Percentiles rank a stretch among this genome's conserved stretches.
Evolutionary conservation across 1,284 basidiomycete species (phyloP).

Genomic region (Ganoderma lucidum): DNA sequence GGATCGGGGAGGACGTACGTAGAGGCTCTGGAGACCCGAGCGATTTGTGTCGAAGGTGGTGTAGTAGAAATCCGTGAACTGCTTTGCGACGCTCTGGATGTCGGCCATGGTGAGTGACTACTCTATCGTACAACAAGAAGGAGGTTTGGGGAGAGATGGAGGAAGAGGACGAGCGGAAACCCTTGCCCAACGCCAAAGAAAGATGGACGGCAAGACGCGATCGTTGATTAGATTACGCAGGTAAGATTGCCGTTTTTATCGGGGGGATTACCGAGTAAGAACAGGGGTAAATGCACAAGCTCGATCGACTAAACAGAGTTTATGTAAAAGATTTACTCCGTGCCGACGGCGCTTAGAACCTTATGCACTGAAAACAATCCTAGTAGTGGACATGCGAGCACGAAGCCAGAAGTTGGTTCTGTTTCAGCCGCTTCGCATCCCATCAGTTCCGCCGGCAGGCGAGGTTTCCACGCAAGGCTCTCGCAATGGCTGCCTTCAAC

Average conservation of each 20-base stretch:
- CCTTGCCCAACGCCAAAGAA: constrained; percentile 23
- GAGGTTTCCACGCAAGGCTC: constrained; percentile 21
- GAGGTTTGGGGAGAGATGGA: constrained; percentile 23
- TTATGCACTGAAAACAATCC: background rate
- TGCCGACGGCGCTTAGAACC: background rate
- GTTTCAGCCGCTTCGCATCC: constrained; percentile 14
- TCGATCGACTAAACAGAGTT: constrained; percentile 2
- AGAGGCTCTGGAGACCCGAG: constrained; percentile 62
- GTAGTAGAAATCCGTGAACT: constrained; percentile 85
- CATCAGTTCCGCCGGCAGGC: constrained; percentile 23
- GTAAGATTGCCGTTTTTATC: constrained; percentile 17
- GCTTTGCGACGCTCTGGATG: constrained; percentile 66
- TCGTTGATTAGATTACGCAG: constrained; percentile 32
- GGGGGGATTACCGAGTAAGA: constrained; percentile 24
- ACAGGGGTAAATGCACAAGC: constrained; percentile 1
- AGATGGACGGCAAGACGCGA: constrained; percentile 21
- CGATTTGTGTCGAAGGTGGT: constrained; percentile 73
- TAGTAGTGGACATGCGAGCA: background rate
- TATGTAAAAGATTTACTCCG: background rate
- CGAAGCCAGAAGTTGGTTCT: background rate
- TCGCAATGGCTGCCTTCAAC: constrained; percentile 31
- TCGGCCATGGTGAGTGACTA: constrained; percentile 65
- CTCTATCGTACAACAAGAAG: constrained; percentile 31
- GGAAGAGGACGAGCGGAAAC: constrained; percentile 18
- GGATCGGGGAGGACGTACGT: constrained; percentile 60